Evolutionary conservation across 2,329 filamentous ascomycete species (phyloP), one percentile per base, ranked within the genome.

Genomic region (Sarocladium kiliense): DNA sequence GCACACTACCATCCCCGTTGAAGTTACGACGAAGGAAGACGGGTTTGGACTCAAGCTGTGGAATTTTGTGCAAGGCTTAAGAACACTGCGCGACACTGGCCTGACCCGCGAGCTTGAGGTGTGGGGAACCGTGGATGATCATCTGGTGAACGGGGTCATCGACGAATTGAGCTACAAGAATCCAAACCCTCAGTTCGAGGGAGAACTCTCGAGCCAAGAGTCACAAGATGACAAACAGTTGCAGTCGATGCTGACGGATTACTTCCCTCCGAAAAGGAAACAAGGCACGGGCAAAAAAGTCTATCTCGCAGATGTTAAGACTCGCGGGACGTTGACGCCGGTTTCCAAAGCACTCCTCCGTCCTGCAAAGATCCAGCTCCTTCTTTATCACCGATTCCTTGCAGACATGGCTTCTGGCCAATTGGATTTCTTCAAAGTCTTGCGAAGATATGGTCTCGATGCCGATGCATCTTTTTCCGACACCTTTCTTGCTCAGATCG

Each of bases 221-320:
- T 66, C 64, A 2, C 10, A 41, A 53, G 6, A 26, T 6, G 32
- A 39, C 21, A 26, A 39, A n/a, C 34, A 26, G 3, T 27, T 19
- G n/a, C 75, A 79, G 55, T 61, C 68, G 0, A 69, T 67, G 11
- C 70, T 79, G 19, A 71, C 67, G 0, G 66, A 74, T 45, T 79
- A 72, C 59, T 73, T 78, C 54, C 62, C 67, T 3, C 59, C 63
- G 1, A 53, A 41, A 7, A n/a, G 3, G 3, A 39, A 39, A 11
- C 10, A 5, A 3, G 4, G 21, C 6, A 42, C 55, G 12, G 14
- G 25, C 18, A 55, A 57, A 2, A 73, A 72, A 57, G 66, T 82
- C n/a, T 97, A 95, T 68, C 74, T 99, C 50, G 86, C 85, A 0
- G 94, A 99, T 63, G 84, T 96, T 60, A 99, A 99, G 70, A 97